Base-by-base conservation (phyloP, 2,329 filamentous ascomycete species). In the Paraconiothyrium brasiliense region DNA sequence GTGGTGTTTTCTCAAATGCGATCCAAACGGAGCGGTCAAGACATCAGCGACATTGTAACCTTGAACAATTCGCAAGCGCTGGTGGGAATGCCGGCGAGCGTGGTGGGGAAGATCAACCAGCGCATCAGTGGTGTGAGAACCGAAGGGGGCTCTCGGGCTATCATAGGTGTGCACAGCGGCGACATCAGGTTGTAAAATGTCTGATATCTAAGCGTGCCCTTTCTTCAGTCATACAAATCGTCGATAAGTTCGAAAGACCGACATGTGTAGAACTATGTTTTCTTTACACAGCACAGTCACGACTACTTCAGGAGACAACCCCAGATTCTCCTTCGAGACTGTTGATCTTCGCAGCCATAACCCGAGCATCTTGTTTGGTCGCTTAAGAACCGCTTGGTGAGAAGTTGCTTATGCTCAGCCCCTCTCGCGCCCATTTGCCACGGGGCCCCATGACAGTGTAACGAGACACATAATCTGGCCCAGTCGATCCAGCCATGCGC, bases 91-190 rank as follows among this genome's bases (percentile, higher is more conserved):
- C 52, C 61, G 43, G 41, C 58, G 44, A 63, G 61, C 54, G 63
- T 60, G 2, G 61, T 63, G 37, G 59, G 56, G 27, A 63, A 61
- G 35, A 61, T 66, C 22, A 60, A 63, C 24, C 58, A 63, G 58
- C 61, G 58, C 47, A 60, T 64, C 39, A 41, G 24, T n/a, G 57
- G 41, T 37, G 54, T 61, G 37, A 57, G 47, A 20, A 61, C 59
- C 22, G 59, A 57, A 27, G 20, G 37, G 39, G 35, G 41, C 47
- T 61, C 59, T n/a, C 32, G 5, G 8, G 59, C 54, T 47, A 39
- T 61, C 35, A 47, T 61, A 7, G 59, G 59, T 46, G 43, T 46
- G 43, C 24, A 46, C 20, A 46, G 43, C 43, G 43, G 43, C 43
- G 16, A 46, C 43, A 24, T 46, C 43, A 46, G 43, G 7, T 44